Evolutionary conservation across 345 rosid species (phyloP).

Genomic region (Boechera divaricarpa): DNA sequence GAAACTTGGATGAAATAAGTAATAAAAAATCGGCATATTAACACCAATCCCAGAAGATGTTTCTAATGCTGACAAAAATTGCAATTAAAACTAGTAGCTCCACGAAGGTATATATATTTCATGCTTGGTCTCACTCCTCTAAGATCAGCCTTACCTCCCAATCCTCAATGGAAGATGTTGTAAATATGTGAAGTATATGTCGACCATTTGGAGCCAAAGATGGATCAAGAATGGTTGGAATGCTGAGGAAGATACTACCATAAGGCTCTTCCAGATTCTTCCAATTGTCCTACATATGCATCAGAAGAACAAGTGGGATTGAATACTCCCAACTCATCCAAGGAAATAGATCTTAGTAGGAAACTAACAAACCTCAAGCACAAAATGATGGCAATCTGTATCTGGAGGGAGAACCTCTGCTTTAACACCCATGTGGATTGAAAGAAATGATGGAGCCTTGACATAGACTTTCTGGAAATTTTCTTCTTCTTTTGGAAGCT

Average conservation of each 20-base stretch:
- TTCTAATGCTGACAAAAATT: background rate
- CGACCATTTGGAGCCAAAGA: slow-evolving; percentile 80
- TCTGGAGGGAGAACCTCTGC: slow-evolving; percentile 82
- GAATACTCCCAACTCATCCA: background rate
- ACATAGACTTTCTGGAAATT: slow-evolving; percentile 85
- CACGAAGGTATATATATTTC: background rate
- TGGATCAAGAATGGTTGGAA: slow-evolving; percentile 91
- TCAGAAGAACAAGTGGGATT: background rate
- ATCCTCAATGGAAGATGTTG: slow-evolving; percentile 83
- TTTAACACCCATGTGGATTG: slow-evolving; percentile 95
- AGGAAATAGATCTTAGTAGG: slow-evolving; percentile 21
- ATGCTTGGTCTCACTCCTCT: slow-evolving; percentile 15
- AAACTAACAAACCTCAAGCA: slow-evolving; percentile 73
- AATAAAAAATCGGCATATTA: background rate
- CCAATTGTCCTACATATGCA: slow-evolving; percentile 67
- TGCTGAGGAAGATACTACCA: slow-evolving; percentile 96
- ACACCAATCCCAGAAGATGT: background rate
- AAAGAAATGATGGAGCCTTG: slow-evolving; percentile 97
- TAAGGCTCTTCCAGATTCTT: slow-evolving; percentile 73
- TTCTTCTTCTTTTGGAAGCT: slow-evolving; percentile 88
- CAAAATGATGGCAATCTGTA: slow-evolving; percentile 95
- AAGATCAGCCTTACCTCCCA: slow-evolving; percentile 69
- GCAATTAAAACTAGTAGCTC: background rate
- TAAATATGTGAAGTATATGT: slow-evolving; percentile 92
- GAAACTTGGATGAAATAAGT: background rate